These are phyloP conservation scores for Apocynum venetum DNA, from an alignment of 257 asterid species.

Conservation along the genomic window DNA sequence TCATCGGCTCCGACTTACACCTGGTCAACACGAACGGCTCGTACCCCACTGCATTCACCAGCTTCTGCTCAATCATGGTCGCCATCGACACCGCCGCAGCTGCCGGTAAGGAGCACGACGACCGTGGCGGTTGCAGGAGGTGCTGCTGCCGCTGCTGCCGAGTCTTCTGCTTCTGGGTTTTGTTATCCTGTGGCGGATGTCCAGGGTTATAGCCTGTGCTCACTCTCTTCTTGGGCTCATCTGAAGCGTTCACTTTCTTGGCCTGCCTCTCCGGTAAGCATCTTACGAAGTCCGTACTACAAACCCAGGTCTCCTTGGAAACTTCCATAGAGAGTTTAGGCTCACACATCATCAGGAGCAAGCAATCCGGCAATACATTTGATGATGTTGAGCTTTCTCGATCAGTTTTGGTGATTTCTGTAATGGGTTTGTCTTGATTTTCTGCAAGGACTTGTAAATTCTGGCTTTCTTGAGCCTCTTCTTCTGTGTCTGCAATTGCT, in stretches of 20 bases:
- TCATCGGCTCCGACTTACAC: slow-evolving; percentile 98
- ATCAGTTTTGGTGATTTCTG: slow-evolving; percentile 12
- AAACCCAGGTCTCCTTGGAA: slow-evolving; percentile 95
- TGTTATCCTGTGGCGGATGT: slow-evolving; percentile 5
- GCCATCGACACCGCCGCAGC: slow-evolving; percentile 48
- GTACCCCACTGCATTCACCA: slow-evolving; percentile 62
- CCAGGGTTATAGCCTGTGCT: slow-evolving; percentile 26
- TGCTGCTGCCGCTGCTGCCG: slow-evolving; percentile 11
- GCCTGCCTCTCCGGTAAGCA: slow-evolving; percentile 70
- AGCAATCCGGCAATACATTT: slow-evolving; percentile 64
- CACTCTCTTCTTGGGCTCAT: slow-evolving; percentile 29
- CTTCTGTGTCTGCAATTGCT: slow-evolving; percentile 8
- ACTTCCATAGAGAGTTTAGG: slow-evolving; percentile 97
- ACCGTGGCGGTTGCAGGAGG: slow-evolving; percentile 52
- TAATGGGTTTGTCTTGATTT: slow-evolving; percentile 8
- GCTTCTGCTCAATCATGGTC: slow-evolving; percentile 71
- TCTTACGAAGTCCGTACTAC: slow-evolving; percentile 75
- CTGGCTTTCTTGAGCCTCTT: background rate
- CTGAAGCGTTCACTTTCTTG: slow-evolving; percentile 20
- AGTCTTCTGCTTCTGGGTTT: slow-evolving; percentile 11
- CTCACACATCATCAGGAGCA: slow-evolving; percentile 92
- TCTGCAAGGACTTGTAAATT: background rate
- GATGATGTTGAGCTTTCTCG: slow-evolving; percentile 21
- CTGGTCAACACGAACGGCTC: slow-evolving; percentile 88
- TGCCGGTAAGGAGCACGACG: slow-evolving; percentile 64